Conservation (phyloP, 768 basidiomycete species). For the Panaeolus cyanescens region DNA sequence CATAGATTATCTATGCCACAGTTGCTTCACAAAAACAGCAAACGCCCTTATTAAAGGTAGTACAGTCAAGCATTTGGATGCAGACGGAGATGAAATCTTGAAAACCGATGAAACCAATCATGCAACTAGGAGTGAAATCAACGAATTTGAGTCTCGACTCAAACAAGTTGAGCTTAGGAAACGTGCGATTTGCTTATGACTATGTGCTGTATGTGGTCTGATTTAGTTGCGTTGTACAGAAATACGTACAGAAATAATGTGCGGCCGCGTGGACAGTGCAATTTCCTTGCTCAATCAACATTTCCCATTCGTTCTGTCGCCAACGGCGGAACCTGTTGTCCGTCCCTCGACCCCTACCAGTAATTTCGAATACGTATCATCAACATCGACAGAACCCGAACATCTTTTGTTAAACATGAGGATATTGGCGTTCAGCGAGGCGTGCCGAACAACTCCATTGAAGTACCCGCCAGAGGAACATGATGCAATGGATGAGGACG, state of each 20-base stretch:
- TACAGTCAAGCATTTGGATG: conserved; percentile 60
- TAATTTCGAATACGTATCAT: conserved; percentile 48
- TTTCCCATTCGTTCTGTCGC: conserved; percentile 71
- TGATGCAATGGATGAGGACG: conserved; percentile 1
- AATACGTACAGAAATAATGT: conserved; percentile 68
- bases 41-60: conserved; percentile 67
- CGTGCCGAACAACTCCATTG: conserved; percentile 73
- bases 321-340: conserved; percentile 10
- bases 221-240: conserved; percentile 42
- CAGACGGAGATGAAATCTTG: conserved; percentile 69
- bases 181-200: conserved; percentile 37
- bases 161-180: conserved; percentile 53
- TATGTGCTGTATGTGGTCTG: background rate
- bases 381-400: conserved; percentile 69
- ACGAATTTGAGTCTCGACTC: conserved; percentile 35
- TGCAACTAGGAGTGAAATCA: conserved; percentile 7
- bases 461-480: conserved; percentile 33
- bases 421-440: conserved; percentile 86
- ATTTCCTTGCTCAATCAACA: conserved; percentile 63
- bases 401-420: conserved; percentile 85
- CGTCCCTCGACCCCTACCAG: conserved; percentile 26
- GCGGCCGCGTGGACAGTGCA: conserved; percentile 76
- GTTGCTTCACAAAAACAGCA: conserved; percentile 72
- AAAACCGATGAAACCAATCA: conserved; percentile 19
- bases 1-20: conserved; percentile 76